Evolutionary conservation across 106 monocot genomes (phyloP), one percentile per base, ranked within the genome.

Genomic region (Dioscorea alata): DNA sequence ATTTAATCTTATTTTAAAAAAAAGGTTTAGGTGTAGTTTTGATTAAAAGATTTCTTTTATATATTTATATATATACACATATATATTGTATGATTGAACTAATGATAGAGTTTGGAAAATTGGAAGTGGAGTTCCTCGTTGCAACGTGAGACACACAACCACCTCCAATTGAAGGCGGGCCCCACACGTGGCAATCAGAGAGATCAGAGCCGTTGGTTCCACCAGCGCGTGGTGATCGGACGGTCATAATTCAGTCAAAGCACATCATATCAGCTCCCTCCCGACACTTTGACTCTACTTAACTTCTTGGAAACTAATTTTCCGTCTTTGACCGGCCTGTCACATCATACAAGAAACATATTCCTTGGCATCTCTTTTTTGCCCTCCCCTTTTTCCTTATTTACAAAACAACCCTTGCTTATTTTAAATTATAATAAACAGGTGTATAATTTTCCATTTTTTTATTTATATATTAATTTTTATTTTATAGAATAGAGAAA

Each of bases 251-350:
- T 4, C 25, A 51, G 67, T 68, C 67, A 68, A 68, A 50, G 12
- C 1, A 15, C 49, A 49, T 35, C 48, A 18, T 50, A 28, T 50
- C 50, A 15, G 14, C 14, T 17, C 51, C 28, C 62, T 4, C 19
- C 51, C n/a, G 22, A 48, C 42, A 33, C 56, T 78, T 80, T 77
- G 85, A 74, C 81, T 58, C 33, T 57, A 81, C 53, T 69, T 63
- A 76, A 76, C 70, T 25, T 50, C 50, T 63, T 60, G 33, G 65
- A 74, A 75, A 71, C 31, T 60, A 52, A 61, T 49, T 61, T 76
- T 65, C 59, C 68, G 58, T 71, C 77, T 85, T 85, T 85, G 85
- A 85, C 85, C 66, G 57, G 35, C 14, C 64, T 74, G 78, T 78
- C 81, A 68, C 81, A 58, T 68, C 72, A 12, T 19, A 19, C 10